These are phyloP conservation scores for Ganoderma lucidum DNA, from an alignment of 1,284 basidiomycete species.

Conservation along the genomic window DNA sequence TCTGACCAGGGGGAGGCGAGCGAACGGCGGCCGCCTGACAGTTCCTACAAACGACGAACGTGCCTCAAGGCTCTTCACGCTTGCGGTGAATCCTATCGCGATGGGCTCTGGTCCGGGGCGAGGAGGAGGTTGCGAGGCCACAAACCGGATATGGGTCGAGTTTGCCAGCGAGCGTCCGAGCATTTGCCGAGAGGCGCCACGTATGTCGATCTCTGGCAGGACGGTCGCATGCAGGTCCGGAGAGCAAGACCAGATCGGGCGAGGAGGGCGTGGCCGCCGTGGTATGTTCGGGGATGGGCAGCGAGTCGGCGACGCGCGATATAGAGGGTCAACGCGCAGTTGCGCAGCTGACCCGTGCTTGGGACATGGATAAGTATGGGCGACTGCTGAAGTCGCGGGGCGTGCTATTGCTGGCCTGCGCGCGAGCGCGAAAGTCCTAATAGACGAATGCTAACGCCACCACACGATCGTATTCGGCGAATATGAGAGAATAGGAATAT, in stretches of 20 bases:
- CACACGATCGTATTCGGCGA: neutral
- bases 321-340: slow-evolving; percentile 8
- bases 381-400: neutral
- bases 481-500: neutral
- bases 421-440: neutral
- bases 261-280: slow-evolving; percentile 15
- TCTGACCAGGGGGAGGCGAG: neutral
- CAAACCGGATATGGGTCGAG: slow-evolving; percentile 17
- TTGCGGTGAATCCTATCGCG: neutral
- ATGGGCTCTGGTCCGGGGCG: neutral
- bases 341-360: slow-evolving; percentile 24
- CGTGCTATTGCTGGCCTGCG: neutral
- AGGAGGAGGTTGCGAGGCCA: slow-evolving; percentile 8
- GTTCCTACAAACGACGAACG: neutral
- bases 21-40: slow-evolving; percentile 1
- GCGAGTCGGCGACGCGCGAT: slow-evolving; percentile 7
- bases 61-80: neutral
- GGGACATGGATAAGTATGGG: neutral
- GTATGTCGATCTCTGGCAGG: slow-evolving; percentile 14
- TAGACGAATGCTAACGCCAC: neutral
- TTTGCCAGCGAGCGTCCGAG: slow-evolving; percentile 26
- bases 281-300: slow-evolving; percentile 22
- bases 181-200: slow-evolving; percentile 28
- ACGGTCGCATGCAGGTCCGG: slow-evolving; percentile 15
- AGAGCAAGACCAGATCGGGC: neutral